A percentile compares a stretch with the other conserved stretches of the same genome.
These are phyloP conservation scores for Ganoderma leucocontextum DNA, from an alignment of 1,284 basidiomycete genomes.

Conservation along the genomic window DNA sequence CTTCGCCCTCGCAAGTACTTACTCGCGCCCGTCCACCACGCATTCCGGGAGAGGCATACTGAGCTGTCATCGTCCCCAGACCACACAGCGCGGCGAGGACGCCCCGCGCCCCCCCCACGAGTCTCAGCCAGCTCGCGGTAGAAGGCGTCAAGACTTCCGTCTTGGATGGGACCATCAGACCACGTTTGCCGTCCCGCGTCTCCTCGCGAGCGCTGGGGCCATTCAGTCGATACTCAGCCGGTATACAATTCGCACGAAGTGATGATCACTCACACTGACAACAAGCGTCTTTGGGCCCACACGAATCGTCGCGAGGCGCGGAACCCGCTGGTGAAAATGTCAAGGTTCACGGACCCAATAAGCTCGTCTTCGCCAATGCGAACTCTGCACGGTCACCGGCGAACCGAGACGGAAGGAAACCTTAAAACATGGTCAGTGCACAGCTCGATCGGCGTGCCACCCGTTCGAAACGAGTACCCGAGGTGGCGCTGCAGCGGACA, in stretches of 20 bases:
- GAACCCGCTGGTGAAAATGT: not conserved
- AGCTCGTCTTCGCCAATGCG: not conserved
- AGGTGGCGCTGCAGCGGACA: not conserved
- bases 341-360: conserved; percentile 1
- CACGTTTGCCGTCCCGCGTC: not conserved
- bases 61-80: too few relatives aligned
- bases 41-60: not conserved
- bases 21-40: not conserved
- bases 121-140: conserved; percentile 1
- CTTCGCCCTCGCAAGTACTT: not conserved
- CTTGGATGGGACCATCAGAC: conserved; percentile 4
- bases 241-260: not conserved
- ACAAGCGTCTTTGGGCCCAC: not conserved
- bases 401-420: not conserved
- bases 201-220: not conserved
- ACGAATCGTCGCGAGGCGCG: not conserved
- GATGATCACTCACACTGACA: conserved; percentile 3
- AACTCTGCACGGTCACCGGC: not conserved
- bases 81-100: not conserved
- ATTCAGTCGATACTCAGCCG: not conserved
- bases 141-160: not conserved
- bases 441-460: conserved; percentile 2
- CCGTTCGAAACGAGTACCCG: not conserved
- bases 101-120: not conserved
- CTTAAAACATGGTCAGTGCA: conserved; percentile 2